Evolutionary conservation across 176 grass and related monocot species (phyloP), one percentile per base, ranked within the genome.

Genomic region (Elymus sibiricus): DNA sequence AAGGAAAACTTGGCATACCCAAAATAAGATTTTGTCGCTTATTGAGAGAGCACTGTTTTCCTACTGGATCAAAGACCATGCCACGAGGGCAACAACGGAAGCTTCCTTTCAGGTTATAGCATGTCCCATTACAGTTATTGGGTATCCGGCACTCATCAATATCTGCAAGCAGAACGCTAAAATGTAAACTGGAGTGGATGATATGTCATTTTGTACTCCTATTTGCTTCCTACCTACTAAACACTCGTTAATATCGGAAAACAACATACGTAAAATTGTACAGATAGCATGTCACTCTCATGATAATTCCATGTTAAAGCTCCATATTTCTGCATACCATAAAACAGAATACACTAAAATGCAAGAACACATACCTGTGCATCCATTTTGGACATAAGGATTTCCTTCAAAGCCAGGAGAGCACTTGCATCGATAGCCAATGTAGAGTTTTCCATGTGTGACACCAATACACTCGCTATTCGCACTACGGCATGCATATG

Each of bases 391-490:
- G 74, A 87, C 59, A 55, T 89, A 92, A 29, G 91, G 87, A 73
- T 89, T 92, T 59, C 91, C 91, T 29, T 76, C 7, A 64, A 80
- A 92, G 1, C 83, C 87, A 19, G 22, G 3, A 25, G 17, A 82
- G 80, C 91, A 92, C 25, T 79, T 86, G 87, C 91, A 92, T 43
- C 63, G 71, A 39, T 95, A 92, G 7, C 90, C 93, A 24, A 51
- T 34, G 39, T 82, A 43, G 28, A 76, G 17, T 7, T 61, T 69
- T 24, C 80, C 62, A 70, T 51, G 37, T 3, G 73, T 88, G 59
- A 83, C 77, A 83, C 31, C 69, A 70, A 87, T 51, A 7, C 88
- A 87, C 28, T 85, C n/a, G 1, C 77, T 90, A 63, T 90, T 74
- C 12, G 26, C 39, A 24, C 88, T 80, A 80, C 81, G 10, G 38